phyloP scores from a whole-genome alignment of 2,329 filamentous ascomycete genomes.

The Sporothrix phasma region DNA sequence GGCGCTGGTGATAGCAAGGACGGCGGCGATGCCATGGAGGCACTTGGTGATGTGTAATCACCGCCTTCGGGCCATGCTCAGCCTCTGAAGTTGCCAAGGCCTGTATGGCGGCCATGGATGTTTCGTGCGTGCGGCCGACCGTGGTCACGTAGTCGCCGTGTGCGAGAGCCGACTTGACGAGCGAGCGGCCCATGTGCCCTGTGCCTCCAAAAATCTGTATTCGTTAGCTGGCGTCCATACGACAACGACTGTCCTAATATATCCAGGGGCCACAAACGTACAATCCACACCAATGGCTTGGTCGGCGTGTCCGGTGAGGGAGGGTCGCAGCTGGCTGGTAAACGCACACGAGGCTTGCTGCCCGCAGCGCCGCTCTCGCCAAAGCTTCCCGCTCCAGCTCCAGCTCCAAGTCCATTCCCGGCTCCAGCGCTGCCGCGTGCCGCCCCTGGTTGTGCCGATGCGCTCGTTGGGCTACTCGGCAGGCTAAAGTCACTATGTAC shows the following conservation, averaged over 20 bases:
- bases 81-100: constrained; percentile 42
- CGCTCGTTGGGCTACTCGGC: constrained; percentile 2
- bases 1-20: neutral
- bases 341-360: constrained; percentile 39
- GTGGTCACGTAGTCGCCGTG: constrained; percentile 78
- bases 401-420: neutral
- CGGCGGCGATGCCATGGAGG: constrained; percentile 30
- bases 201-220: constrained; percentile 84
- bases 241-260: neutral
- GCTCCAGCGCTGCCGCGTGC: neutral
- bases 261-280: constrained; percentile 33
- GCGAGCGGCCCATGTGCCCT: constrained; percentile 89
- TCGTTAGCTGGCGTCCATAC: neutral
- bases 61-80: constrained; percentile 36
- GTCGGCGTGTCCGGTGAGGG: constrained; percentile 59
- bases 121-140: constrained; percentile 75
- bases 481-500: neutral
- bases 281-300: constrained; percentile 80
- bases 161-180: constrained; percentile 71
- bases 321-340: constrained; percentile 81
- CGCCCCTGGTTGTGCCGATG: neutral
- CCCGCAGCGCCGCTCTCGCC: neutral
- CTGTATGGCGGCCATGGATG: constrained; percentile 60
- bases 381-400: neutral
- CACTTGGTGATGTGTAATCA: constrained; percentile 44